Evolutionary conservation across 2,329 filamentous ascomycete species (phyloP), one percentile per base, ranked within the genome.

Genomic region (Cordyceps farinosa): DNA sequence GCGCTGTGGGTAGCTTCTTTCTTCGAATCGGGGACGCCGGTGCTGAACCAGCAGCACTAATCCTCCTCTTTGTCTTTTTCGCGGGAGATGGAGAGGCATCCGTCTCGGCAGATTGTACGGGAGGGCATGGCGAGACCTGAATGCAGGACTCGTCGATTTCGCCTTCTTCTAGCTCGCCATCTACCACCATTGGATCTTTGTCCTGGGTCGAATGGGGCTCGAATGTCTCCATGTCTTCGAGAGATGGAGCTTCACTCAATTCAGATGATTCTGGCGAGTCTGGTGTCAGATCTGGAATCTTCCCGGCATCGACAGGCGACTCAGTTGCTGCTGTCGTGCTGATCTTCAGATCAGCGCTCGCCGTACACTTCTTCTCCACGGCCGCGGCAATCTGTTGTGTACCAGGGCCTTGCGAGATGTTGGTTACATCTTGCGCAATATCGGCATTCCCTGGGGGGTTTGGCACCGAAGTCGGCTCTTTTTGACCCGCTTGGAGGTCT

Each of bases 201-300:
- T 4, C 8, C 0, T 36, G 1, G 13, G 15, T 2, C 1, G 51
- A 3, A 11, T 9, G 30, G 27, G 27, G 6, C 27, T 30, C 42
- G 2, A 50, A 34, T 1, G 15, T 3, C 1, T 57, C 45, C 11
- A 62, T 5, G 1, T 57, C 47, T 13, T 42, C 34, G 8, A 51
- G 34, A 32, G 47, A 48, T 0, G 55, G 32, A 5, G 48, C 40
- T 11, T 51, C 52, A 3, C 60, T 62, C 44, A 56, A 27, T 2
- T 42, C 60, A 27, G 60, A 62, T 5, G 52, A 62, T 5, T 56
- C 44, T 15, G 60, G 52, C 8, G 60, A 62, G 36, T 56, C 53
- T 5, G 52, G 52, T 15, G 29, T 42, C 10, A 56, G 13, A 4
- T 61, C 59, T 22, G 59, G 50, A 40, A 27, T 30, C 8, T 27